Conservation (phyloP, 257 asterid genomes). For the Henckelia pumila region DNA sequence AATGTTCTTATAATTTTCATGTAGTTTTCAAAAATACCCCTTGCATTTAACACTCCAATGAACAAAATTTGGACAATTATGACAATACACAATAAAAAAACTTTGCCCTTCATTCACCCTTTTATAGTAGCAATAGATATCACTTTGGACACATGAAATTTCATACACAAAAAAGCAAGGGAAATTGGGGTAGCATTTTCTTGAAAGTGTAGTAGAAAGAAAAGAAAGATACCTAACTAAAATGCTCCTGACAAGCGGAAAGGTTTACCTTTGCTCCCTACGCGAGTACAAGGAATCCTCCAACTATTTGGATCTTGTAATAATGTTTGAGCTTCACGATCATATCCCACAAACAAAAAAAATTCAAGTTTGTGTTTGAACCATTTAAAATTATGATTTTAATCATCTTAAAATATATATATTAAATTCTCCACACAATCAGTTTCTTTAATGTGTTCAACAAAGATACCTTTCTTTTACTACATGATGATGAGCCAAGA, state of each 20-base stretch:
- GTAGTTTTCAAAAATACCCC: too few relatives aligned
- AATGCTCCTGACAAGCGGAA: conserved; percentile 8
- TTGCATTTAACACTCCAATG: too few relatives aligned
- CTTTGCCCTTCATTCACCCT: too few relatives aligned
- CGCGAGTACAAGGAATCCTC: conserved; percentile 3
- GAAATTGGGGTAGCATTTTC: not conserved
- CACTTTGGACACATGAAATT: too few relatives aligned
- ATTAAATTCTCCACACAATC: not conserved
- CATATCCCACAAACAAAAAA: too few relatives aligned
- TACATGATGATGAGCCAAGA: conserved; percentile 25
- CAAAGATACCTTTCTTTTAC: conserved; percentile 53
- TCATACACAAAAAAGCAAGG: too few relatives aligned
- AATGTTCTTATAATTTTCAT: too few relatives aligned
- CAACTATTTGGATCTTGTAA: not conserved
- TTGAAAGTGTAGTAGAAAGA: conserved; percentile 26
- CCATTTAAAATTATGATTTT: too few relatives aligned
- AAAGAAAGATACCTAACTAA: conserved; percentile 59
- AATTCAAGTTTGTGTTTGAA: too few relatives aligned
- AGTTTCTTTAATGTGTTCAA: not conserved
- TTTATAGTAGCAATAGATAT: too few relatives aligned
- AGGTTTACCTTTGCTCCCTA: conserved; percentile 25
- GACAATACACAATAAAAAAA: too few relatives aligned
- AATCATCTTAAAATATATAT: not conserved
- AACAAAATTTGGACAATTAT: too few relatives aligned
- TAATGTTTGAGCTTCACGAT: not conserved